These are phyloP conservation scores for Diplodia mutila DNA, from an alignment of 2,329 filamentous ascomycete genomes.

Conservation along the genomic window DNA sequence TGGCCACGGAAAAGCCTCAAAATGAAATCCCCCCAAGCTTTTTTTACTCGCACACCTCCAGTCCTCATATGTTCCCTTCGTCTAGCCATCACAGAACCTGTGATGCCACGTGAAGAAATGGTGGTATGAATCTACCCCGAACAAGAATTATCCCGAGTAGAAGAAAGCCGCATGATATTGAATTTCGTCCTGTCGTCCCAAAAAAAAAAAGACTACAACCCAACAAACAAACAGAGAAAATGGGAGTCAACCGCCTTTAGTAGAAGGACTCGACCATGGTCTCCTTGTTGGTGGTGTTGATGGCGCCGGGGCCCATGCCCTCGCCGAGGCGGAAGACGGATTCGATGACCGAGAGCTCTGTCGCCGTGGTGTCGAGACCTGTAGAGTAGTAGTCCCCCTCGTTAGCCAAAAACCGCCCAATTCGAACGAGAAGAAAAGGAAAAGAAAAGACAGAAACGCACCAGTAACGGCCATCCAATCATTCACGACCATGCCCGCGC, in stretches of 20 bases:
- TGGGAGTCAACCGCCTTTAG: constrained; percentile 54
- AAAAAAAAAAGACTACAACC: not conserved
- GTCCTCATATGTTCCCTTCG: not conserved
- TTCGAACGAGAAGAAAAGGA: not conserved
- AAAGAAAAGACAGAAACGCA: constrained; percentile 29
- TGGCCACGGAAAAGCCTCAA: not conserved
- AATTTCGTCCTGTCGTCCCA: not conserved
- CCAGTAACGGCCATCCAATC: constrained; percentile 92
- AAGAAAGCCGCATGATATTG: not conserved
- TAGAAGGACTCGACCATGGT: constrained; percentile 99
- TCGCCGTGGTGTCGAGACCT: constrained; percentile 93
- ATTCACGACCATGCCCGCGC: constrained; percentile 94
- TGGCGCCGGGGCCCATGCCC: constrained; percentile 73
- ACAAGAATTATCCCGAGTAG: not conserved
- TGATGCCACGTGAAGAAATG: not conserved
- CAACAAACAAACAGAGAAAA: not conserved
- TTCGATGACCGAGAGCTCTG: constrained; percentile 94
- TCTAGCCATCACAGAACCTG: not conserved
- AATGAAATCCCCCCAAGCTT: not conserved
- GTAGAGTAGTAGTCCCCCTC: not conserved
- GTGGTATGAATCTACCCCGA: not conserved
- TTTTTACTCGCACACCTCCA: not conserved
- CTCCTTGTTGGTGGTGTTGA: constrained; percentile 88
- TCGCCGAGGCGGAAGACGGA: constrained; percentile 94
- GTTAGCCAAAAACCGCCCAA: not conserved